phyloP scores from a whole-genome alignment of 768 basidiomycete species.

The Suillus alpinus region DNA sequence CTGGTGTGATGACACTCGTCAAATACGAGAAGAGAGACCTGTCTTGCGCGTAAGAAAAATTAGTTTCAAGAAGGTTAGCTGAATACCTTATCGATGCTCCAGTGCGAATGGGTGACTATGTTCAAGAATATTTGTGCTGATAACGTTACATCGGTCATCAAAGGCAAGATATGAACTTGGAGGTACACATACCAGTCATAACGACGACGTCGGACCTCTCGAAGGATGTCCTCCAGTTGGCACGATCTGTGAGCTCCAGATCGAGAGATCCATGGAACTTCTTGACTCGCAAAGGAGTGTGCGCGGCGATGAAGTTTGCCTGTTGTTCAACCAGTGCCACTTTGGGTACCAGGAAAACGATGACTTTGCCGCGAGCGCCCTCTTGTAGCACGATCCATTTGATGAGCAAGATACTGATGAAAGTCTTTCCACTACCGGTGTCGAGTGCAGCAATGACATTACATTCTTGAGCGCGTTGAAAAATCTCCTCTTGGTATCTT shows the following conservation, averaged over 20 bases:
- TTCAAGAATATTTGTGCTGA: slow-evolving; percentile 83
- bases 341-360: slow-evolving; percentile 82
- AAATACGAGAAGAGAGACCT: slow-evolving; percentile 58
- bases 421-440: slow-evolving; percentile 61
- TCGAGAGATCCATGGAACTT: slow-evolving; percentile 71
- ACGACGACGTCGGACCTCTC: slow-evolving; percentile 71
- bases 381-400: slow-evolving; percentile 66
- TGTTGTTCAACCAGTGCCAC: slow-evolving; percentile 87
- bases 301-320: slow-evolving; percentile 57
- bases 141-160: neutral
- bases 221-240: slow-evolving; percentile 64
- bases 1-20: slow-evolving; percentile 58
- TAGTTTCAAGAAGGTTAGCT: neutral
- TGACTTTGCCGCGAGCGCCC: slow-evolving; percentile 50
- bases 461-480: slow-evolving; percentile 44
- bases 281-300: slow-evolving; percentile 64
- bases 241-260: slow-evolving; percentile 66
- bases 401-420: slow-evolving; percentile 62
- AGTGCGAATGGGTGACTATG: slow-evolving; percentile 76
- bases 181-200: slow-evolving; percentile 65
- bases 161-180: neutral
- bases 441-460: slow-evolving; percentile 61
- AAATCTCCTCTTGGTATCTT: slow-evolving; percentile 56
- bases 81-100: slow-evolving; percentile 61
- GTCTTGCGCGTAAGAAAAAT: slow-evolving; percentile 1